Evolutionary conservation across 345 rosid genomes (phyloP), one percentile per base, ranked within the genome.

Genomic region (Draba incana): DNA sequence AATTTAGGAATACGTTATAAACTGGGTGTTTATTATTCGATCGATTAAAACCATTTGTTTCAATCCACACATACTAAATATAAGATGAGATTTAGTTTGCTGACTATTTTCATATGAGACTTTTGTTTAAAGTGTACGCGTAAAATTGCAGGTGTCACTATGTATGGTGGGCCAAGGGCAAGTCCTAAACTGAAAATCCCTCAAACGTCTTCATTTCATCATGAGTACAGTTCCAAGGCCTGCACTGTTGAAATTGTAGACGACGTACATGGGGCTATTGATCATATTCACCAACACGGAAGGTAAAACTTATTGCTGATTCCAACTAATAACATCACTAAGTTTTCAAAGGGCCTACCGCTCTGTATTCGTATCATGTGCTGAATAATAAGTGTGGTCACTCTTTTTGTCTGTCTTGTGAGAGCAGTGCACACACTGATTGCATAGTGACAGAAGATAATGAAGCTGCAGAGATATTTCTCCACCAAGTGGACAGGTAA

Each of bases 191-290:
- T 90, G 72, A 77, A 76, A 42, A 76, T 89, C 64, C 89, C 88
- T 13, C 77, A 81, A 77, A 80, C 90, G 30, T 15, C 14, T 38
- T 84, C 96, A 56, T 84, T 95, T 51, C 98, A 83, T 76, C 88
- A 83, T 45, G 99, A 95, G 79, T 95, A 95, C 82, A 92, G 77
- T 81, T 84, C 98, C 33, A 62, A 75, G 84, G 92, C 88, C 27
- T 92, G 98, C 83, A 88, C 99, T 14, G 65, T 95, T 54, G 97
- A 95, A 84, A 85, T 89, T 68, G 97, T 92, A 57, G 89, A 95
- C 49, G 96, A 89, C 50, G 92, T 92, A 47, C 12, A 79, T 71
- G 85, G 81, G 35, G 97, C 99, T 68, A 85, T 95, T 50, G 80
- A 84, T 74, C 99, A 95, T 65, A 95, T 92, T 65, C 96, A 95